Conservation (phyloP, 2,329 filamentous ascomycete genomes). For the Ustilaginoidea virens region DNA sequence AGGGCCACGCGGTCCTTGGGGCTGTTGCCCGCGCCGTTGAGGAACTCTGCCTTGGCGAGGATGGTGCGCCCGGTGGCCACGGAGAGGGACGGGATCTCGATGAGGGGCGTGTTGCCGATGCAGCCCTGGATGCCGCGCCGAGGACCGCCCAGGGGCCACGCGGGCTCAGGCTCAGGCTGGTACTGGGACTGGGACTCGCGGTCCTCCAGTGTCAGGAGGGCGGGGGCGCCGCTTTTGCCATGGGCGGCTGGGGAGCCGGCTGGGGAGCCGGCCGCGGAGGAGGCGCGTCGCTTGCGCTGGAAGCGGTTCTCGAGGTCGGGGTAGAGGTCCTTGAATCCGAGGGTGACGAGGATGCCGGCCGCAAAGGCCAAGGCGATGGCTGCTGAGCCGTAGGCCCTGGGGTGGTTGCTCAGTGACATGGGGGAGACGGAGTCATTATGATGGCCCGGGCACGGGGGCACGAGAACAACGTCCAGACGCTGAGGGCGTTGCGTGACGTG, state of each 20-base stretch:
- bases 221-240: conserved; percentile 13
- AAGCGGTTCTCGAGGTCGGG: conserved; percentile 56
- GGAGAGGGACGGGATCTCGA: conserved; percentile 73
- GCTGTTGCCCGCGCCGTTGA: conserved; percentile 87
- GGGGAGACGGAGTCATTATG: too few species aligned
- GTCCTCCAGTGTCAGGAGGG: conserved; percentile 39
- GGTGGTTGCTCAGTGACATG: conserved; percentile 48
- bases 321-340: conserved; percentile 69
- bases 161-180: background rate
- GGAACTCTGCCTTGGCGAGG: conserved; percentile 86
- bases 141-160: background rate
- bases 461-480: too few species aligned
- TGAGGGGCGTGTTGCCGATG: conserved; percentile 85
- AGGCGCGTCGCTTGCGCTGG: conserved; percentile 24
- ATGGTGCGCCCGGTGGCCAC: conserved; percentile 79
- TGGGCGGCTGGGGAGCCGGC: too few species aligned
- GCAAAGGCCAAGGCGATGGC: conserved; percentile 59
- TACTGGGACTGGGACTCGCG: conserved; percentile 24
- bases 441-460: too few species aligned
- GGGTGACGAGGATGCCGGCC: conserved; percentile 59
- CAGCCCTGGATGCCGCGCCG: conserved; percentile 72
- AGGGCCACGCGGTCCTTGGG: conserved; percentile 93
- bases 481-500: too few species aligned
- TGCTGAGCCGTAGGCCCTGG: conserved; percentile 45
- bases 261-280: background rate